Evolutionary conservation across 257 asterid genomes (phyloP).

Genomic region (Osmanthus fragrans): DNA sequence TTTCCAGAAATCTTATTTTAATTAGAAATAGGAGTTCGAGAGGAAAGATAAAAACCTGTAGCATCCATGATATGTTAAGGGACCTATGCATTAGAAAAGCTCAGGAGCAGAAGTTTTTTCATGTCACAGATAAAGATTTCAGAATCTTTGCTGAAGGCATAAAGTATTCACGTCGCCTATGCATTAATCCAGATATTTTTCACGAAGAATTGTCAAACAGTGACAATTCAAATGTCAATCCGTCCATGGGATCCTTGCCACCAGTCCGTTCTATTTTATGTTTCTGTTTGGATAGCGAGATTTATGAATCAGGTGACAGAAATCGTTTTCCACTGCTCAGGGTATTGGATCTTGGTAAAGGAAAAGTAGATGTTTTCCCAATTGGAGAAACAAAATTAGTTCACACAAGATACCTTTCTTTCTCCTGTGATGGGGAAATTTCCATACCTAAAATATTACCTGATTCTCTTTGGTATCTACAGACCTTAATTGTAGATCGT

Average conservation of each 20-base stretch:
- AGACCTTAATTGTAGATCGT: neutral
- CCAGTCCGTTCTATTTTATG: constrained; percentile 8
- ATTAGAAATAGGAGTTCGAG: neutral
- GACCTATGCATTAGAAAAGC: constrained; percentile 21
- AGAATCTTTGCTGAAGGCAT: neutral
- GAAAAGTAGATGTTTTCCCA: neutral
- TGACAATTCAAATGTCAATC: neutral
- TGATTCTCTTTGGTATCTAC: neutral
- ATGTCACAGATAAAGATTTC: neutral
- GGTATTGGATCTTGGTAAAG: neutral
- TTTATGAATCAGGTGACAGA: neutral
- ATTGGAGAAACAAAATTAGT: constrained; percentile 1
- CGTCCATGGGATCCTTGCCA: neutral
- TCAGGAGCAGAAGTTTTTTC: constrained; percentile 15
- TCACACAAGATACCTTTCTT: constrained; percentile 13
- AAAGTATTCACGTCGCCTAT: neutral
- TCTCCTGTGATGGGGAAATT: neutral
- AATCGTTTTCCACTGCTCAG: constrained; percentile 13
- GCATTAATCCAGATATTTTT: neutral
- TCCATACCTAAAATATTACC: constrained; percentile 8
- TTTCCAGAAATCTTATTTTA: constrained; percentile 22
- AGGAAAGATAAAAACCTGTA: constrained; percentile 17
- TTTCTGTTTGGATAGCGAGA: neutral
- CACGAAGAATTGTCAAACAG: neutral
- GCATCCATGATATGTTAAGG: constrained; percentile 26